Evolutionary conservation across 192 early-diverging fungal species (phyloP), one percentile per base, ranked within the genome.

Genomic region (Podila epicladia): DNA sequence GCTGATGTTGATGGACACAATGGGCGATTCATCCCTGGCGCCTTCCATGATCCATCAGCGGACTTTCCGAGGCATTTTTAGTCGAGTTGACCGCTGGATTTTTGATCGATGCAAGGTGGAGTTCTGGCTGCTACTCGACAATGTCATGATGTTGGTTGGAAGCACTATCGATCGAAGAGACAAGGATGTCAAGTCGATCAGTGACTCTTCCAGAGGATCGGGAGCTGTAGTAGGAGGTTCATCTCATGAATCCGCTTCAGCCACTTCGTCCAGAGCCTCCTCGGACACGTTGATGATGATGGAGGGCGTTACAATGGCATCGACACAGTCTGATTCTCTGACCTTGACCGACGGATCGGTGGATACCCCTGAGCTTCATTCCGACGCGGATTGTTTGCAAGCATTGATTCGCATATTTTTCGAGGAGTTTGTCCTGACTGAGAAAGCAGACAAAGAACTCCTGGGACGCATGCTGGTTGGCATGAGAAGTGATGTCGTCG

Each of bases 81-180:
- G 72, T 29, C 71, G 84, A 12, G 79, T 88, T 8, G 84, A 84
- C 38, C 82, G 83, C n/a, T 88, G 87, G 87, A 88, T 84, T 33
- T 84, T 86, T 67, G 87, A 86, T 19, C 80, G 83, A 20, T 85
- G 83, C 50, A 84, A 85, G 45, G 85, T 88, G 20, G 83, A 88
- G 67, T 66, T 88, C 48, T 86, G 83, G 71, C 58, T 88, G 13
- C 58, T 88, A 41, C 55, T 88, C 35, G 87, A 88, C 37, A 86
- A 63, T 28, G 73, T 79, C 28, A 75, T 84, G 63, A 82, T 79
- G 69, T 33, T 59, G 59, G 62, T 28, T 19, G 49, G 49, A 15
- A 51, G 64, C 41, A 53, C 65, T 1, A 37, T 9, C 35, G 2
- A 9, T 11, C 22, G 28, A 5, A 28, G 19, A 58, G 50, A 33